Evolutionary conservation across 1,284 basidiomycete species (phyloP), one percentile per base, ranked within the genome.

Genomic region (Rhodotorula sp.): DNA sequence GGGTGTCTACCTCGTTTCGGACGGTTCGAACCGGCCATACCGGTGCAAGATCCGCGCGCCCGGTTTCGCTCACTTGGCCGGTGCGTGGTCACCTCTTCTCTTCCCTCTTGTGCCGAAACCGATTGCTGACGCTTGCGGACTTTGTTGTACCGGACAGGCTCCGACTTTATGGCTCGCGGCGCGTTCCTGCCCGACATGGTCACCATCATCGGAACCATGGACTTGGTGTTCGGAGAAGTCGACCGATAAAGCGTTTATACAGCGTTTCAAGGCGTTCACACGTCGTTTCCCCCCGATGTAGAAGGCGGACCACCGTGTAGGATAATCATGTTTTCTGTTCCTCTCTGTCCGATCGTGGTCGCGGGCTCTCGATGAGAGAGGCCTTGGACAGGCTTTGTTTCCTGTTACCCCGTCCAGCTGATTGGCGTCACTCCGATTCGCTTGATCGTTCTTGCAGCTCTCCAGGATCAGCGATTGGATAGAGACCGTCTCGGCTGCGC

Each of bases 151-250:
- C 85, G 95, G 76, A 4, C 54, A 55, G 54, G 54, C n/a, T 55
- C 54, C 8, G 94, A 97, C 82, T 95, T 97, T 80, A 95, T 97
- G 90, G 92, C 91, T 88, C 88, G 90, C 38, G 68, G 64, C 49
- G 90, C 92, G 82, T 91, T 90, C 87, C 84, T 95, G 73, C 92
- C 93, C 18, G 93, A 95, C 79, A 92, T 90, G 56, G 93, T 95
- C 49, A 38, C 59, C n/a, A 60, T 60, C 26, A 60, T 52, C 48
- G 67, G 93, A 80, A 95, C 93, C 66, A 94, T 95, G 92, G 91
- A 82, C 76, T 76, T 89, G 68, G 90, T 92, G 80, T 92, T 92
- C 79, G 90, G 90, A 84, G 89, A 85, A 79, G 89, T 87, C 23
- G 77, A 77, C 59, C 64, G 76, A 43, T 78, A 50, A 18, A 49